Evolutionary conservation across 257 asterid species (phyloP).

Genomic region (Datura wrightii): DNA sequence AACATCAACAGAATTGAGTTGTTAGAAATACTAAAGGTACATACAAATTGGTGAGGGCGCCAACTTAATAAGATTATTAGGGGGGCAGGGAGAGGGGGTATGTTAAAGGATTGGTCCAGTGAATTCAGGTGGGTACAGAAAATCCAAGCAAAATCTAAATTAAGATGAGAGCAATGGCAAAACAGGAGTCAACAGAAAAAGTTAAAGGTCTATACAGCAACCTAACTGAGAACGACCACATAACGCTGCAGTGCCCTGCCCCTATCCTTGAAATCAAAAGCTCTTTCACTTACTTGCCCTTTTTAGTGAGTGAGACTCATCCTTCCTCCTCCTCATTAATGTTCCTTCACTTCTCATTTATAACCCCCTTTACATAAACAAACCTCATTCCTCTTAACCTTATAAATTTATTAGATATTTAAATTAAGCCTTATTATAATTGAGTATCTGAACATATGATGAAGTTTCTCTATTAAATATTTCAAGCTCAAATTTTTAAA

Average conservation of each 20-base stretch:
- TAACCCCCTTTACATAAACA: background rate
- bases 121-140: slow-evolving; percentile 46
- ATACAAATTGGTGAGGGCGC: background rate
- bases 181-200: slow-evolving; percentile 40
- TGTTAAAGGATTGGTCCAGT: slow-evolving; percentile 30
- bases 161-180: slow-evolving; percentile 41
- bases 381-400: background rate
- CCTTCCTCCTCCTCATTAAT: slow-evolving; percentile 36
- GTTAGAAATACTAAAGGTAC: background rate
- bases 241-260: slow-evolving; percentile 43
- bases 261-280: slow-evolving; percentile 38
- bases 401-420: background rate
- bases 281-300: slow-evolving; percentile 39
- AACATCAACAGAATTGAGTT: too few species aligned
- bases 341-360: slow-evolving; percentile 29
- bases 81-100: background rate
- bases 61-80: background rate
- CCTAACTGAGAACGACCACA: slow-evolving; percentile 47
- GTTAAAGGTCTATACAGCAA: slow-evolving; percentile 35
- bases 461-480: background rate
- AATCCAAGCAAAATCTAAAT: slow-evolving; percentile 46
- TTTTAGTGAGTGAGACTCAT: slow-evolving; percentile 40
- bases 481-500: background rate
- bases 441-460: background rate
- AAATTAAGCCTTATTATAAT: background rate